Percentiles rank a stretch among this genome's conserved stretches.
phyloP scores from a whole-genome alignment of 2,329 filamentous ascomycete genomes.

The Aurifilum marmelostoma region DNA sequence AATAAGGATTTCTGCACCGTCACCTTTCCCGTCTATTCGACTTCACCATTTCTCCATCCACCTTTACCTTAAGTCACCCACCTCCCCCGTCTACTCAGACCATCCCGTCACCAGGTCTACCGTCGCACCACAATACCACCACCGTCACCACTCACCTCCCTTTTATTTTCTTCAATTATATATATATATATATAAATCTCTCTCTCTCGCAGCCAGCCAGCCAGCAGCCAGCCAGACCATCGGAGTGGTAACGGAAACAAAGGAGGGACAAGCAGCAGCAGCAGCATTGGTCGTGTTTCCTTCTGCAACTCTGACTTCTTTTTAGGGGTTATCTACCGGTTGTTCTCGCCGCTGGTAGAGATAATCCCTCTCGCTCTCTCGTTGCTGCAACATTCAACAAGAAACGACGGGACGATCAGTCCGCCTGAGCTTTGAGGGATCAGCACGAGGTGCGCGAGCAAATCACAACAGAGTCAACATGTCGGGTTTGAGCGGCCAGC shows the following conservation, averaged over 20 bases:
- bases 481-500: constrained; percentile 43
- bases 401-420: too few species aligned
- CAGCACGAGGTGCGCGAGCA: not conserved
- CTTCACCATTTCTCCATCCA: constrained; percentile 22
- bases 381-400: too few species aligned
- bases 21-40: constrained; percentile 24
- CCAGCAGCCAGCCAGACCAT: too few species aligned
- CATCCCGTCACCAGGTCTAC: not conserved
- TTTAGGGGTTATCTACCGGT: too few species aligned
- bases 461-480: constrained; percentile 34
- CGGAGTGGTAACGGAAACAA: not conserved
- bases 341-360: not conserved
- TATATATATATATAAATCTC: too few species aligned
- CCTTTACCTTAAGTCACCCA: constrained; percentile 9
- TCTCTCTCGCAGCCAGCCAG: too few species aligned
- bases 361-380: too few species aligned
- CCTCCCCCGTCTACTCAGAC: not conserved
- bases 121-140: constrained; percentile 1
- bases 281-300: not conserved
- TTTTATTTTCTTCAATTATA: not conserved
- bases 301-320: not conserved
- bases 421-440: not conserved
- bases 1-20: constrained; percentile 21
- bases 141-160: not conserved
- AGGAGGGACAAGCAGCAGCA: not conserved